Conservation (phyloP, 2,329 filamentous ascomycete genomes). For the Fusarium buharicum region DNA sequence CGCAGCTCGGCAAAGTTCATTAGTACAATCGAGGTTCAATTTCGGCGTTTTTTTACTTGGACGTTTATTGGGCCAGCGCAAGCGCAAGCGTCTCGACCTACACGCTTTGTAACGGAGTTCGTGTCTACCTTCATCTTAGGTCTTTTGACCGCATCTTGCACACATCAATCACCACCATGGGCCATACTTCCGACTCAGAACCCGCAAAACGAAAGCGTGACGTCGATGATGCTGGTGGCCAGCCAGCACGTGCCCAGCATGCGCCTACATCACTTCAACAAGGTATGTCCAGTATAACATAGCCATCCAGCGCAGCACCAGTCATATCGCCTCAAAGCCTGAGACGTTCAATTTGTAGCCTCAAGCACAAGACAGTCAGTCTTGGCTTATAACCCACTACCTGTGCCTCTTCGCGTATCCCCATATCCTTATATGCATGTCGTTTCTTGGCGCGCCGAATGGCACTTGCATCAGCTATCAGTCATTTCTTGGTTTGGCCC, state of each 20-base stretch:
- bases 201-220: constrained; percentile 62
- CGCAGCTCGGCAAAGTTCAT: constrained; percentile 1
- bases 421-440: constrained; percentile 20
- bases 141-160: constrained; percentile 8
- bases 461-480: constrained; percentile 11
- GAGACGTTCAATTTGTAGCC: constrained; percentile 37
- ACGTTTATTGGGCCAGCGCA: constrained; percentile 12
- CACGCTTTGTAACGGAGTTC: constrained; percentile 3
- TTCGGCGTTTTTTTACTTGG: constrained; percentile 9
- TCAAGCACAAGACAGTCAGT: constrained; percentile 14
- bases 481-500: constrained; percentile 11
- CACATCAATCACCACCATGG: constrained; percentile 48
- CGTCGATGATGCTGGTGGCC: constrained; percentile 56
- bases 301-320: constrained; percentile 31
- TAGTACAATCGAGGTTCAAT: constrained; percentile 19
- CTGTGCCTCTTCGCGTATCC: constrained; percentile 11
- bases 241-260: constrained; percentile 54
- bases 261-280: constrained; percentile 54
- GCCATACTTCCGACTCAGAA: constrained; percentile 55
- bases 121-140: constrained; percentile 1
- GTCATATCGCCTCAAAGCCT: constrained; percentile 31
- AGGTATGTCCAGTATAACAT: constrained; percentile 53
- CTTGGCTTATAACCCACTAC: constrained; percentile 9
- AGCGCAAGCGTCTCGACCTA: constrained; percentile 13
- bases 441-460: constrained; percentile 17